Percentiles rank a stretch among this genome's conserved stretches.
Conservation (phyloP, 371 early-diverging fungal species). For the Mucor circinelloides region DNA sequence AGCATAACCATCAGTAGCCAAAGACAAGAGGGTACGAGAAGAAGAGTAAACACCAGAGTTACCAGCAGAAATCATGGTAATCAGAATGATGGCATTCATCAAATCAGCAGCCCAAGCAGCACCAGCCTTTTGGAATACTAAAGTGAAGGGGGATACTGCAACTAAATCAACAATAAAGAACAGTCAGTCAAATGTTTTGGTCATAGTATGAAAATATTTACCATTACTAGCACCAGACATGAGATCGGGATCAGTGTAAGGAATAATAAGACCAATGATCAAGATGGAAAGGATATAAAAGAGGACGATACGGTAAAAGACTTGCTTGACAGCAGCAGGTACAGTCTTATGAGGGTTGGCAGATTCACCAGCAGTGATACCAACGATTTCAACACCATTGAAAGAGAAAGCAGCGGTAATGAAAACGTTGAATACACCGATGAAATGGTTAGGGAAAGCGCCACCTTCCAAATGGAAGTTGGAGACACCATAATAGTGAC, state of each 20-base stretch:
- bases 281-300: constrained; percentile 77
- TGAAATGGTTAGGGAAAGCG: constrained; percentile 75
- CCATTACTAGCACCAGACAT: constrained; percentile 43
- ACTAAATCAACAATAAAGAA: too few relatives aligned
- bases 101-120: constrained; percentile 68
- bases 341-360: constrained; percentile 73
- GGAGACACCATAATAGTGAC: constrained; percentile 51
- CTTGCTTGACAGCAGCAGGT: constrained; percentile 74
- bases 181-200: too few relatives aligned
- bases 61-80: constrained; percentile 77
- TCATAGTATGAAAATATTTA: too few relatives aligned
- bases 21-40: constrained; percentile 69
- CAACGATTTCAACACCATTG: constrained; percentile 82
- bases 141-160: constrained; percentile 72
- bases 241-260: constrained; percentile 62
- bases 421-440: constrained; percentile 71
- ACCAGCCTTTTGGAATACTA: constrained; percentile 73
- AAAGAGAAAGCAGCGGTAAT: constrained; percentile 85
- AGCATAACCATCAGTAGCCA: constrained; percentile 73
- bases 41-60: constrained; percentile 82
- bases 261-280: constrained; percentile 73
- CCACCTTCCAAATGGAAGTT: constrained; percentile 76
- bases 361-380: constrained; percentile 78
- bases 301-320: constrained; percentile 75
- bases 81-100: constrained; percentile 80